These are phyloP conservation scores for Mycosphaerella arachidis DNA, from an alignment of 2,329 filamentous ascomycete species.

Conservation along the genomic window DNA sequence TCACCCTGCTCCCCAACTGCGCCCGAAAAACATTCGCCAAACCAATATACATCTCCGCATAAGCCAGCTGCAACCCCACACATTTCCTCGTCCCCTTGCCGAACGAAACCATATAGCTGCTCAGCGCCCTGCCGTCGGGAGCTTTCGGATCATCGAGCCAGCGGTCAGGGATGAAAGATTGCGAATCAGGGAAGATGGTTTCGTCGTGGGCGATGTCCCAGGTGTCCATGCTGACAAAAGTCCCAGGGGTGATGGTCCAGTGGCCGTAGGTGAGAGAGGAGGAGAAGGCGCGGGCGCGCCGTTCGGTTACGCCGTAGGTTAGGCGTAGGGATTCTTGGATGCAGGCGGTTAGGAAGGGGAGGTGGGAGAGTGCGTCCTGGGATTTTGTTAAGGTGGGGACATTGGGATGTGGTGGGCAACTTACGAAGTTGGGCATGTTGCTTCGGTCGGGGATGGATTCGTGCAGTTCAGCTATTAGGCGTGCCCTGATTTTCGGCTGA, in stretches of 20 bases:
- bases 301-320: not conserved
- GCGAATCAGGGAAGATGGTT: not conserved
- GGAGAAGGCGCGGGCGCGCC: not conserved
- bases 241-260: not conserved
- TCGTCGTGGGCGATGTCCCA: not conserved
- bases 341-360: not conserved
- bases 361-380: not conserved
- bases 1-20: not conserved
- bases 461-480: not conserved
- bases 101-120: not conserved
- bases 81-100: not conserved
- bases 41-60: not conserved
- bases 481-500: not conserved
- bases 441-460: not conserved
- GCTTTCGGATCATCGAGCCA: not conserved
- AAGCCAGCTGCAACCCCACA: constrained; percentile 1
- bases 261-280: not conserved
- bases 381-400: not conserved
- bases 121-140: not conserved
- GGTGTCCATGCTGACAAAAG: not conserved
- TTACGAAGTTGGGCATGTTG: not conserved
- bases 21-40: not conserved
- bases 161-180: not conserved
- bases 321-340: not conserved
- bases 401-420: not conserved